A percentile compares a stretch with the other conserved stretches of the same genome.
Evolutionary conservation across 345 rosid genomes (phyloP).

Genomic region (Hibiscus syriacus): DNA sequence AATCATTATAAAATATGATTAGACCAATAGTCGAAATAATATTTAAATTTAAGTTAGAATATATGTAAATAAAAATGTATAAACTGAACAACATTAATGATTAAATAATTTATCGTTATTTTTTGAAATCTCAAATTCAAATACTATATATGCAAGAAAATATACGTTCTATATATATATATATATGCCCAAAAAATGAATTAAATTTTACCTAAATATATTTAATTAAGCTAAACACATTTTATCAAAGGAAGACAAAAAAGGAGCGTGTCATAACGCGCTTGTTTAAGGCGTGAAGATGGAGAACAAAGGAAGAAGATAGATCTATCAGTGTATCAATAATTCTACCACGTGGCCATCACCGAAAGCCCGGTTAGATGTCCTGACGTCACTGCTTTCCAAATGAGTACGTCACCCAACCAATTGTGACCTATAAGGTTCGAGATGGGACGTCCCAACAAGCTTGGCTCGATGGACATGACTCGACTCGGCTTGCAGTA

Average conservation of each 20-base stretch:
- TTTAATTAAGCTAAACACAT: no score
- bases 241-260: background rate
- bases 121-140: no score
- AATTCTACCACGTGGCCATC: conserved; percentile 17
- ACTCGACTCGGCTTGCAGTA: background rate
- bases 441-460: background rate
- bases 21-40: no score
- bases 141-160: no score
- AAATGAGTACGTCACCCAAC: background rate
- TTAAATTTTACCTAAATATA: no score
- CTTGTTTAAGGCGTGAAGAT: background rate
- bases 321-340: background rate
- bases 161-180: no score
- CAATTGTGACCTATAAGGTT: background rate
- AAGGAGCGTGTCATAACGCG: background rate
- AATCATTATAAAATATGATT: no score
- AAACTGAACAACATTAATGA: no score
- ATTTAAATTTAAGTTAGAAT: no score
- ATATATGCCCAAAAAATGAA: no score
- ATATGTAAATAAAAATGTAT: no score
- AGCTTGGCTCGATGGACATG: background rate
- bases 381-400: background rate
- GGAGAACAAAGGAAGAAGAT: background rate
- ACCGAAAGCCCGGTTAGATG: background rate
- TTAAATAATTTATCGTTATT: no score